phyloP scores from a whole-genome alignment of 176 grass and related monocot species.

The Elymus sibiricus region DNA sequence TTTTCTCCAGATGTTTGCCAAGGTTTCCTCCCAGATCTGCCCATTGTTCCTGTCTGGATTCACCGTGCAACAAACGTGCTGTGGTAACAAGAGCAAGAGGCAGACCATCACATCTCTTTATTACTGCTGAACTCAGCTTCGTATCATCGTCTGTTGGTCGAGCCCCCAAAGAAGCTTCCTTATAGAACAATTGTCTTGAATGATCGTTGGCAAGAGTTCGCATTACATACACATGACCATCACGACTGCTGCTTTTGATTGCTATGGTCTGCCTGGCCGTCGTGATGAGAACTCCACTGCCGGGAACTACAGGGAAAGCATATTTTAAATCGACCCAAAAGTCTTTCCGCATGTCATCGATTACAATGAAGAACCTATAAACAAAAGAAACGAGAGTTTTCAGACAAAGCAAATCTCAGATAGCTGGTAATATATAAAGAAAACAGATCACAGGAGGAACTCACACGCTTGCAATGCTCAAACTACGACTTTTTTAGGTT shows the following conservation, averaged over 20 bases:
- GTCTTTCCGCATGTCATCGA: background rate
- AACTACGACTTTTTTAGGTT: too few relatives aligned
- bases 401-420: background rate
- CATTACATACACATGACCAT: background rate
- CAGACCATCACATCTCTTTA: background rate
- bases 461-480: background rate
- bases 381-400: background rate
- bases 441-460: too few relatives aligned
- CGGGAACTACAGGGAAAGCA: background rate
- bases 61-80: background rate
- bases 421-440: background rate
- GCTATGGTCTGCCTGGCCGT: background rate
- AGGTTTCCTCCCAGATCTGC: background rate
- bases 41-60: background rate
- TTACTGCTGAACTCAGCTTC: background rate
- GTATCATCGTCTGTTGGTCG: background rate
- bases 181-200: background rate
- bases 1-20: background rate
- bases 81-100: slow-evolving; percentile 2
- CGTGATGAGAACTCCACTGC: background rate
- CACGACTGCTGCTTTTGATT: background rate
- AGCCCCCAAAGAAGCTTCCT: background rate
- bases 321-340: background rate
- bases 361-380: background rate
- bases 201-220: background rate